Conservation (phyloP, 2,329 filamentous ascomycete species). For the Xylariaceae sp. region DNA sequence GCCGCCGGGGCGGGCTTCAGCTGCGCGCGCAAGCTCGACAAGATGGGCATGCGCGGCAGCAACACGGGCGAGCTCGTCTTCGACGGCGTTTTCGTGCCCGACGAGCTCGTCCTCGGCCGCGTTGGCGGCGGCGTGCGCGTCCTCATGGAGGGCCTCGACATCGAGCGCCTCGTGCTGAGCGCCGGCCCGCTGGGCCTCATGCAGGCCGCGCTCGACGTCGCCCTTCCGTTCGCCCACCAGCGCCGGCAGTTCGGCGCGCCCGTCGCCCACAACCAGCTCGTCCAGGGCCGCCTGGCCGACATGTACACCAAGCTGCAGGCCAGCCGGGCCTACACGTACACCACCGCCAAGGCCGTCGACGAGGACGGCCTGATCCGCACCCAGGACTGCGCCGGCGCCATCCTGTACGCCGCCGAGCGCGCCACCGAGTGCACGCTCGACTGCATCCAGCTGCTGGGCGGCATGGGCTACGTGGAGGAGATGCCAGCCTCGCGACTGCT, state of each 20-base stretch:
- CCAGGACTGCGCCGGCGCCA: conserved; percentile 90
- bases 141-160: conserved; percentile 91
- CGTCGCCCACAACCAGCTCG: conserved; percentile 84
- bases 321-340: conserved; percentile 78
- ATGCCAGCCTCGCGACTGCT: conserved; percentile 82
- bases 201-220: conserved; percentile 81
- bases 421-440: conserved; percentile 83
- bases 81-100: conserved; percentile 82
- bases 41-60: conserved; percentile 94
- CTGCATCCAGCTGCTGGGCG: conserved; percentile 85
- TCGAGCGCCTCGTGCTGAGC: conserved; percentile 86
- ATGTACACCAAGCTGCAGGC: conserved; percentile 95
- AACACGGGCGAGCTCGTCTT: conserved; percentile 94
- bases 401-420: conserved; percentile 85
- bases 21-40: conserved; percentile 86
- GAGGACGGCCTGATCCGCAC: conserved; percentile 67
- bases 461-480: conserved; percentile 95
- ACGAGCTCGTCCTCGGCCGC: conserved; percentile 70
- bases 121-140: conserved; percentile 80
- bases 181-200: conserved; percentile 90
- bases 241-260: conserved; percentile 82
- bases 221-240: conserved; percentile 81
- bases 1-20: conserved; percentile 66
- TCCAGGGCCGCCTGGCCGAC: conserved; percentile 88
- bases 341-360: conserved; percentile 72